Percentiles rank a stretch among this genome's conserved stretches.
Conservation (phyloP, 148 eudicot genomes). For the Polygonum maritimum region DNA sequence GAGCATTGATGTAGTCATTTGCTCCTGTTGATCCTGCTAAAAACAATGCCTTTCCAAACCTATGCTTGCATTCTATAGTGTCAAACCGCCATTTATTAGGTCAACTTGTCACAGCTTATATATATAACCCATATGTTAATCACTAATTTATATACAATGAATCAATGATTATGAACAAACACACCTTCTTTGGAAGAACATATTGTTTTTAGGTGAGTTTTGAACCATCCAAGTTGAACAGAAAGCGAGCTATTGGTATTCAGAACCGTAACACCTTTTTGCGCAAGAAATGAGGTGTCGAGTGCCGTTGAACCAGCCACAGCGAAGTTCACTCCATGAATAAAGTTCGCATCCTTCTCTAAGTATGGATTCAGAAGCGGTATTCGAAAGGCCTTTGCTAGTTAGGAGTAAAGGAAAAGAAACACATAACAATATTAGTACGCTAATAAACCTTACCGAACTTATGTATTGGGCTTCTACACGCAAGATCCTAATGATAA, state of each 20-base stretch:
- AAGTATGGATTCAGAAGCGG: constrained; percentile 31
- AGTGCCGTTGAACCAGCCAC: constrained; percentile 30
- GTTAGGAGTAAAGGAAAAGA: not conserved
- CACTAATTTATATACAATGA: not conserved
- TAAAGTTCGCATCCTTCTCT: constrained; percentile 22
- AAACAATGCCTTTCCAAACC: constrained; percentile 11
- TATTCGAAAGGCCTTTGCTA: constrained; percentile 24
- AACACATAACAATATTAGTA: not conserved
- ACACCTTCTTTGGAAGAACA: constrained; percentile 11
- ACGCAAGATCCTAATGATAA: too few relatives aligned
- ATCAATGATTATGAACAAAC: not conserved
- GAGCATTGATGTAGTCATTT: constrained; percentile 14
- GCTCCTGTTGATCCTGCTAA: constrained; percentile 14
- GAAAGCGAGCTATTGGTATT: constrained; percentile 17
- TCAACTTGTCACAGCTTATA: not conserved
- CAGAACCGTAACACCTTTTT: not conserved
- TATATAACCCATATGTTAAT: too few relatives aligned
- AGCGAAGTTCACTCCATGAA: constrained; percentile 33
- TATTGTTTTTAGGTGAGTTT: constrained; percentile 17
- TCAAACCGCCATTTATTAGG: not conserved
- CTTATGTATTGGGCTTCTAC: too few relatives aligned
- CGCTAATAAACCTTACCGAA: too few relatives aligned
- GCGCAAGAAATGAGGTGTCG: constrained; percentile 1
- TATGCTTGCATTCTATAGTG: constrained; percentile 14
- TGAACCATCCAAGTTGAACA: constrained; percentile 29